phyloP scores from a whole-genome alignment of 192 early-diverging fungal genomes.

The Dispira simplex region DNA sequence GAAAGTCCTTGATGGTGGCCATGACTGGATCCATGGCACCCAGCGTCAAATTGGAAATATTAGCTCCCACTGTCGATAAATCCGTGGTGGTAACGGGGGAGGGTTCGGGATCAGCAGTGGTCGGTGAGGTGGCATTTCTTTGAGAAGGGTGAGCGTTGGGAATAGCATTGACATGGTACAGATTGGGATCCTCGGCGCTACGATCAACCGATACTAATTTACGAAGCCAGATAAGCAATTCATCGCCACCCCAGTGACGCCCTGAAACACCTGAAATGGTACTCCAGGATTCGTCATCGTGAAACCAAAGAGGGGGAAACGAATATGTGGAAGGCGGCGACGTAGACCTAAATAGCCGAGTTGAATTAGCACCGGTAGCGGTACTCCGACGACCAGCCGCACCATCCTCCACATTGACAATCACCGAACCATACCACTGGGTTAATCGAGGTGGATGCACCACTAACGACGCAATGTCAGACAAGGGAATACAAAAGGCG shows the following conservation, averaged over 20 bases:
- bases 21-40: slow-evolving; percentile 29
- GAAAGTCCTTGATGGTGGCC: slow-evolving; percentile 42
- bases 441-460: slow-evolving; percentile 49
- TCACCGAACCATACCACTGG: slow-evolving; percentile 49
- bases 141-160: slow-evolving; percentile 19
- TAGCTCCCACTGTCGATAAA: neutral
- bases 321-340: neutral
- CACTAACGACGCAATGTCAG: slow-evolving; percentile 39
- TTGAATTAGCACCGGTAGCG: neutral
- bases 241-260: slow-evolving; percentile 51
- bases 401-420: slow-evolving; percentile 45
- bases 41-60: slow-evolving; percentile 19
- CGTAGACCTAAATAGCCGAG: neutral
- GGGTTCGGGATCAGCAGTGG: neutral
- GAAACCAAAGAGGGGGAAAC: slow-evolving; percentile 53
- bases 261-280: slow-evolving; percentile 23
- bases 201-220: slow-evolving; percentile 18
- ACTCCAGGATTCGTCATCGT: slow-evolving; percentile 49
- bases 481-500: slow-evolving; percentile 40
- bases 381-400: neutral
- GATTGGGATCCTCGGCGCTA: slow-evolving; percentile 23
- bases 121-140: slow-evolving; percentile 8
- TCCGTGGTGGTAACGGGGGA: slow-evolving; percentile 14
- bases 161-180: slow-evolving; percentile 26
- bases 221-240: slow-evolving; percentile 38